Evolutionary conservation across 495 filamentous ascomycete genomes (phyloP).

Genomic region (Stereocaulon alpinum): DNA sequence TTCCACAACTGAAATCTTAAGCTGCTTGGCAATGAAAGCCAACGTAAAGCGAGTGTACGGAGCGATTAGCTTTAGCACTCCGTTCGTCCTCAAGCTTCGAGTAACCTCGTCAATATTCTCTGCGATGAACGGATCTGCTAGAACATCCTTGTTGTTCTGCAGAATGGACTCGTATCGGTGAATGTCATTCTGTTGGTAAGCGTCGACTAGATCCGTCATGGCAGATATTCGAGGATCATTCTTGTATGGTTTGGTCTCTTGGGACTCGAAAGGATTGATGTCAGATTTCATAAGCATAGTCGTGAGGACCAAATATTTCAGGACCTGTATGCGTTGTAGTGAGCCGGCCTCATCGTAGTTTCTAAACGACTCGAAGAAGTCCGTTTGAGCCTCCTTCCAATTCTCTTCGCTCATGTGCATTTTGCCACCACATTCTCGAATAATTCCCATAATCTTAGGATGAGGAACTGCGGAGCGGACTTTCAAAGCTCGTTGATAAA

Average conservation of each 20-base stretch:
- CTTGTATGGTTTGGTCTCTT: slow-evolving; percentile 98
- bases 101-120: slow-evolving; percentile 99
- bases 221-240: slow-evolving; percentile 88
- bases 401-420: slow-evolving; percentile 99
- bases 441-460: slow-evolving; percentile 98
- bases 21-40: slow-evolving; percentile 70
- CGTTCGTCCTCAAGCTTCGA: slow-evolving; percentile 94
- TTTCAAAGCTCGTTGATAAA: slow-evolving; percentile 82
- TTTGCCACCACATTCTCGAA: slow-evolving; percentile 96
- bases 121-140: slow-evolving; percentile 90
- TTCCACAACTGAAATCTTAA: slow-evolving; percentile 73
- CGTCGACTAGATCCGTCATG: slow-evolving; percentile 95
- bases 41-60: slow-evolving; percentile 90
- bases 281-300: slow-evolving; percentile 99
- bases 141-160: slow-evolving; percentile 76
- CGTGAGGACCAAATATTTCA: slow-evolving; percentile 92
- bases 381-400: slow-evolving; percentile 92
- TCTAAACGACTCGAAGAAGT: slow-evolving; percentile 97
- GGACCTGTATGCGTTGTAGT: slow-evolving; percentile 88
- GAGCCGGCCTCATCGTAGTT: slow-evolving; percentile 99
- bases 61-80: slow-evolving; percentile 83
- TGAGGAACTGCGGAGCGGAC: slow-evolving; percentile 94
- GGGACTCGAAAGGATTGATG: slow-evolving; percentile 98
- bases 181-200: slow-evolving; percentile 93
- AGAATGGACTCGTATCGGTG: slow-evolving; percentile 80